These are phyloP conservation scores for Bolboschoenus planiculmis DNA, from an alignment of 176 grass and related monocot genomes.

Conservation along the genomic window DNA sequence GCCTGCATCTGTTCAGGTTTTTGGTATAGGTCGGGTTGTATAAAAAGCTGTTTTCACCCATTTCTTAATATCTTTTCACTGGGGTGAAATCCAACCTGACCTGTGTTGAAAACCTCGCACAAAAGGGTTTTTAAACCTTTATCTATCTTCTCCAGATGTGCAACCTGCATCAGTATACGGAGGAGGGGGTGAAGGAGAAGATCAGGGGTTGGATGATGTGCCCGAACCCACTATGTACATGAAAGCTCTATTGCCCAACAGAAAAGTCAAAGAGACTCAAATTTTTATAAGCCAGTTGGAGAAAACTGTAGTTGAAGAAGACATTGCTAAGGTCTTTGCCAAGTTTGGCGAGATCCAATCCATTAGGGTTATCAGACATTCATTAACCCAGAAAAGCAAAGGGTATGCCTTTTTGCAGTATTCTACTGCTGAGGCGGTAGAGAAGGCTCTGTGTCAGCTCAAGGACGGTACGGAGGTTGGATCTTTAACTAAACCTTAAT, in stretches of 20 bases:
- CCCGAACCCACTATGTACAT: constrained; percentile 27
- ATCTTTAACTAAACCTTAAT: constrained; percentile 13
- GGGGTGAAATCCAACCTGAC: constrained; percentile 2
- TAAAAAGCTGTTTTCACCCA: background rate
- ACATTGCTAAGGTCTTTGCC: constrained; percentile 48
- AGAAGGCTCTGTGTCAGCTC: constrained; percentile 63
- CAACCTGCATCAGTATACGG: background rate
- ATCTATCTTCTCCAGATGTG: constrained; percentile 17
- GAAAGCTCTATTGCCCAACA: constrained; percentile 20
- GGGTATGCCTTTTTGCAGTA: constrained; percentile 65
- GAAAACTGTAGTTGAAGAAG: constrained; percentile 49
- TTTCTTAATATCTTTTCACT: background rate
- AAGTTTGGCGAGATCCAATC: constrained; percentile 63
- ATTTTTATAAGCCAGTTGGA: constrained; percentile 65
- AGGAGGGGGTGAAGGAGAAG: background rate
- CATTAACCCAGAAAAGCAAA: constrained; percentile 36
- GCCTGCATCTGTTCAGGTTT: background rate
- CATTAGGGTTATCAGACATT: constrained; percentile 41
- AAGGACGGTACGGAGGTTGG: constrained; percentile 74
- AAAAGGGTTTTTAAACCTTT: constrained; percentile 14
- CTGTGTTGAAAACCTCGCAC: background rate
- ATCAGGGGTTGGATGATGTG: constrained; percentile 17
- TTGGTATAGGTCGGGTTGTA: constrained; percentile 2
- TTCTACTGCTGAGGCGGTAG: constrained; percentile 36
- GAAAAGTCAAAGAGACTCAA: constrained; percentile 37